Evolutionary conservation across 192 early-diverging fungal species (phyloP), one percentile per base, ranked within the genome.

Genomic region (Kickxella alabastrina): DNA sequence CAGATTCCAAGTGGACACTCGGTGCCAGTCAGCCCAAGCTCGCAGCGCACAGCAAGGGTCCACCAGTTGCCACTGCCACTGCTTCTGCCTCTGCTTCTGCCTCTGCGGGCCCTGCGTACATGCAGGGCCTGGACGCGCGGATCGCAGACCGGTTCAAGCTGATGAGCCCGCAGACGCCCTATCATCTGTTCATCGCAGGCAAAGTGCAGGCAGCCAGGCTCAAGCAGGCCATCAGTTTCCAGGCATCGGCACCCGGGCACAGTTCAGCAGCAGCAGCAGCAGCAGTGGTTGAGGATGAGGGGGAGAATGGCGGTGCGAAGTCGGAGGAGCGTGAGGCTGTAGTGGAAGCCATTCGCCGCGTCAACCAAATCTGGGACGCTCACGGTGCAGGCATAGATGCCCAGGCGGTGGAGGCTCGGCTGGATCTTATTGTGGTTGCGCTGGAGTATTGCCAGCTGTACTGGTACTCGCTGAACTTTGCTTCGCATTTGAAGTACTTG

Each of bases 391-490:
- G 27, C 10, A 50, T 49, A 5, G 69, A 72, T 26, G 29, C 24
- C 1, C 7, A 27, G 18, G 65, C 48, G 8, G 47, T 75, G n/a
- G 46, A 49, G 51, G 25, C 35, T 0, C 53, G 57, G 6, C 47
- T 75, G 29, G 71, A 68, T 25, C 57, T 52, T 22, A 64, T 75
- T 23, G 63, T 75, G 28, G 19, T 17, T 13, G 71, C 71, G 1
- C 44, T 75, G n/a, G 71, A 75, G 28, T 68, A 63, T 22, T 48
- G 59, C 31, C 71, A 75, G 59, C 42, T 68, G 22, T 68, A 56
- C 38, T 75, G 71, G 71, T 58, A 43, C 56, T 67, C 71, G 59
- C 59, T 75, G 6, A 64, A 75, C 52, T 75, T 75, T 56, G 59
- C 71, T 2, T 55, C 65, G 24, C 71, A 75, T 23, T 22, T 75